Conservation (phyloP, 805 yeast species). For the Phaffomyces opuntiae region DNA sequence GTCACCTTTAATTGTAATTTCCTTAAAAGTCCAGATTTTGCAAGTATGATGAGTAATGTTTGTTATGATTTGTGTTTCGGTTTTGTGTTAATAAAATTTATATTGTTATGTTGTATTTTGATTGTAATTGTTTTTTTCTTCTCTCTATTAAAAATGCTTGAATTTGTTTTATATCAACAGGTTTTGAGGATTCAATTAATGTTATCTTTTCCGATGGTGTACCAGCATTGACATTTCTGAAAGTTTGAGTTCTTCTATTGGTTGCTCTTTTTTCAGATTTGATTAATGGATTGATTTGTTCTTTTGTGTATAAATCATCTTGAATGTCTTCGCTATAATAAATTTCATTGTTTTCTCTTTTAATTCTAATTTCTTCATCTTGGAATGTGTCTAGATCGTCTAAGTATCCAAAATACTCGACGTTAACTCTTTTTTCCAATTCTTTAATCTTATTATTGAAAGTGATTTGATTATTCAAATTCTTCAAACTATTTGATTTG, state of each 20-base stretch:
- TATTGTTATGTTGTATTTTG: conserved; percentile 3
- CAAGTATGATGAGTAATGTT: background rate
- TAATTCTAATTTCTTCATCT: conserved; percentile 6
- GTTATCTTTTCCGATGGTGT: background rate
- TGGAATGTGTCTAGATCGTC: conserved; percentile 21
- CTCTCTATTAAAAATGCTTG: conserved; percentile 14
- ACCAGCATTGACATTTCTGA: background rate
- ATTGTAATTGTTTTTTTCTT: conserved; percentile 11
- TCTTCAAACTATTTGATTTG: conserved; percentile 12
- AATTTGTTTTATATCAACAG: conserved; percentile 7
- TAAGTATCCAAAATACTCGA: conserved; percentile 37
- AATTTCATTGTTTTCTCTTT: conserved; percentile 5
- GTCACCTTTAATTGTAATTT: too few species aligned
- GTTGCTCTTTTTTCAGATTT: conserved; percentile 25
- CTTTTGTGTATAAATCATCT: background rate
- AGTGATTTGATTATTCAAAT: conserved; percentile 16
- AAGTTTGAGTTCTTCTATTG: conserved; percentile 11
- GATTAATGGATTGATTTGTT: conserved; percentile 10
- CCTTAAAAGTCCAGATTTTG: too few species aligned
- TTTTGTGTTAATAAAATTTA: background rate
- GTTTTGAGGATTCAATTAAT: background rate
- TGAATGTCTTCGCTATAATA: background rate
- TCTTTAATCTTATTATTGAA: conserved; percentile 14
- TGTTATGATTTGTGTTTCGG: background rate
- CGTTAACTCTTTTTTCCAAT: conserved; percentile 23